Evolutionary conservation across 108 stramenopile species (phyloP), one percentile per base, ranked within the genome.

Genomic region (Fragilariopsis cylindrus): DNA sequence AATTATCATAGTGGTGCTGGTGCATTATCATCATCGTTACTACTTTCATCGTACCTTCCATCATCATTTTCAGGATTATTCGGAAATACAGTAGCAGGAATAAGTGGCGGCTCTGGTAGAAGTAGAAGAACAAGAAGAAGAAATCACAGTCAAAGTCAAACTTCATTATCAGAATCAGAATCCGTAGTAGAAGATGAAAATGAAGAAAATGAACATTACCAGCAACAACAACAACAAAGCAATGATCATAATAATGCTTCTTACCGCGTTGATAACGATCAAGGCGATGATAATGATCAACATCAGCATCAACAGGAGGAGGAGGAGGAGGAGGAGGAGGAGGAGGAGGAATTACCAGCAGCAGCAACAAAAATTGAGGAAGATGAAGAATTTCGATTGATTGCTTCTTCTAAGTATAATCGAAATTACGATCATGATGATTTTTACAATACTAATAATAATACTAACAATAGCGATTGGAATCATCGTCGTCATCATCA

Each of bases 321-420:
- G 1, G 21, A 21, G 21, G 19, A 30, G 2, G 1, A 30, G 1
- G 30, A 30, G 1, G 21, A 21, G 21, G 19, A 30, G 2, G 1
- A 30, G 1, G 30, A 30, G 1, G 21, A 21, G 21, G 19, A n/a
- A n/a, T n/a, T n/a, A n/a, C n/a, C n/a, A n/a, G 21, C 21, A 21
- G 21, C 21, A 21, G 21, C 21, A 21, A 1, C 21, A 21, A 21
- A 21, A 21, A 21, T 21, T 0, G 21, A 21, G 21, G 21, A 21
- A 21, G 21, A 21, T 1, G 21, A 21, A 21, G 58, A 18, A 60
- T 60, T 41, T 40, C 58, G 58, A 21, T 42, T 60, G 0, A 60
- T 60, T 30, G 58, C 19, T 21, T 60, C 58, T 16, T 60, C 58
- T 40, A 60, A 60, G 41, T 60, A 60, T 40, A 21, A 60, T 30